Base-by-base conservation (phyloP, 768 basidiomycete species). In the Trichaptum fuscoviolaceum region DNA sequence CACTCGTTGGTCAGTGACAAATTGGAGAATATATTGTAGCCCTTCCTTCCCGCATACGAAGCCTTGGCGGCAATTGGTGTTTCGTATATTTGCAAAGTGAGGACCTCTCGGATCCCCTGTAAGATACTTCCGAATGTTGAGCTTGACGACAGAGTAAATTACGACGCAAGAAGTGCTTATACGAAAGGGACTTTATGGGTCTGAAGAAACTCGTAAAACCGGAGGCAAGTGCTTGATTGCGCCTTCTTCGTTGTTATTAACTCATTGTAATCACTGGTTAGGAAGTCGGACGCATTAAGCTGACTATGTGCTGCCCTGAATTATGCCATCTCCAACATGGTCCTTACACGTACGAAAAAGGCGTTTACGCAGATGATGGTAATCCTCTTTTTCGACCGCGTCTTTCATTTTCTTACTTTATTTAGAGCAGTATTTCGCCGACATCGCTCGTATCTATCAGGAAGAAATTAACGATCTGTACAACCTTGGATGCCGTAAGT, bases 391-490 rank as follows among this genome's bases (percentile, higher is more conserved):
- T 60, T 30, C n/a, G 58, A 10, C 10, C 10, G 7, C 58, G 58
- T 7, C 10, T 60, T 24, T 7, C 23, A 10, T 23, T 60, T 23
- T 20, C 20, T 23, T 35, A 64, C 63, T 52, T 35, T 30, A 15
- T 12, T 20, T 15, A 23, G 57, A 42, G 27, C 35, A 35, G 64
- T 85, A 83, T 73, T 84, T 84, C 66, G 78, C 76, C 25, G 84
- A 85, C 71, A 77, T 84, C 64, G 82, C 79, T 4, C 69, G 75
- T 20, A 82, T 82, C 0, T 84, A 84, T 71, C 76, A 74, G 61
- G 77, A 77, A 34, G 83, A 84, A 70, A 74, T 84, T 35, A 73
- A 76, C 52, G 77, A 77, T 35, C 76, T 84, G 5, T 84, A 84
- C 71, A 76, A 73, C 1, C 77, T 77, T 0, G 83, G 84, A 17